Conservation (phyloP, 345 rosid genomes). For the Citrus medica region DNA sequence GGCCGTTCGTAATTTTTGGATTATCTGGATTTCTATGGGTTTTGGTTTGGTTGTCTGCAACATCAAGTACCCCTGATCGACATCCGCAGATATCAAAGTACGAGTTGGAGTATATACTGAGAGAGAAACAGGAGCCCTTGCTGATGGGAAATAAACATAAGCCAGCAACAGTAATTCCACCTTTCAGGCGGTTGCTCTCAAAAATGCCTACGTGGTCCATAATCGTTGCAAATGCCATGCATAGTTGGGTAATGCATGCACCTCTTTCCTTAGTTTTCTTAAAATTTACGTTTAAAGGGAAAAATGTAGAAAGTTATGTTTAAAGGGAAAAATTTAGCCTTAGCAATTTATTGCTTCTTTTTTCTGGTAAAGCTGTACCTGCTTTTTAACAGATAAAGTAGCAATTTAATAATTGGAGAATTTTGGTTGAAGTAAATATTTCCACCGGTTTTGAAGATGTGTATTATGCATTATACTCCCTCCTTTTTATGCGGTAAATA, state of each 20-base stretch:
- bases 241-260: conserved; percentile 71
- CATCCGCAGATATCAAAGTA: conserved; percentile 81
- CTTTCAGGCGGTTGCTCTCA: conserved; percentile 76
- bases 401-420: background rate
- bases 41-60: conserved; percentile 92
- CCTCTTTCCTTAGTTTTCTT: conserved; percentile 5
- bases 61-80: conserved; percentile 59
- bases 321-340: background rate
- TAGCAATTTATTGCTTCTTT: background rate
- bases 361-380: background rate
- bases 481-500: background rate
- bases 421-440: background rate
- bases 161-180: conserved; percentile 57
- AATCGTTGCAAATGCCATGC: conserved; percentile 93
- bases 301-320: background rate
- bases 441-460: background rate
- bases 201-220: conserved; percentile 94
- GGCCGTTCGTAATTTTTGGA: conserved; percentile 92
- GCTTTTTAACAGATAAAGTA: background rate
- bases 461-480: background rate
- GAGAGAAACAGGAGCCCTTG: conserved; percentile 39
- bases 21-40: conserved; percentile 92
- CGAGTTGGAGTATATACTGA: conserved; percentile 68
- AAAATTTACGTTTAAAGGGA: background rate
- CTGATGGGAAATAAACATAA: conserved; percentile 36